A percentile compares a stretch with the other conserved stretches of the same genome.
phyloP scores from a whole-genome alignment of 2,329 filamentous ascomycete genomes.

The Fusarium pseudoanthophilum region DNA sequence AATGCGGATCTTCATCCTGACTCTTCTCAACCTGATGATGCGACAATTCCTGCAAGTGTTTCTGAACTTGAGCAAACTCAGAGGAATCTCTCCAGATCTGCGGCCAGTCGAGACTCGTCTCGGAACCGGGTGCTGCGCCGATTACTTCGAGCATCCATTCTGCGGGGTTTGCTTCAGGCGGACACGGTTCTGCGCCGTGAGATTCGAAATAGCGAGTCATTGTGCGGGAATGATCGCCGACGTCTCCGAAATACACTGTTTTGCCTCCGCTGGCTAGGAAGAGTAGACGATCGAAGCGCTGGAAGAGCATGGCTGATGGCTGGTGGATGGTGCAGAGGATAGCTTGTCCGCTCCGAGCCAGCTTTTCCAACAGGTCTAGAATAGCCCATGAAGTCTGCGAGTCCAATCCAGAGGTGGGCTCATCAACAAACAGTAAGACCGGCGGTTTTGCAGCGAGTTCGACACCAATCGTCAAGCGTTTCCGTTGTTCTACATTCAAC shows the following conservation, averaged over 20 bases:
- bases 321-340: conserved; percentile 65
- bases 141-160: conserved; percentile 71
- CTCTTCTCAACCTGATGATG: conserved; percentile 8
- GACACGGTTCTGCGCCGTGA: conserved; percentile 67
- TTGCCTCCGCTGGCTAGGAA: conserved; percentile 70
- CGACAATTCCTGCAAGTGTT: conserved; percentile 46
- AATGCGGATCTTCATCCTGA: conserved; percentile 8
- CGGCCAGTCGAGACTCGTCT: conserved; percentile 52
- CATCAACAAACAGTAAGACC: conserved; percentile 68
- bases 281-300: conserved; percentile 66
- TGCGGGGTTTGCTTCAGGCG: conserved; percentile 69
- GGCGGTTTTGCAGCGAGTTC: conserved; percentile 64
- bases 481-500: conserved; percentile 68
- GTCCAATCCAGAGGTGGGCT: conserved; percentile 69
- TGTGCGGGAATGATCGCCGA: conserved; percentile 64
- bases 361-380: conserved; percentile 66
- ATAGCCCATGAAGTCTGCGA: conserved; percentile 70
- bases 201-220: conserved; percentile 70
- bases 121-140: conserved; percentile 60
- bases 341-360: conserved; percentile 62
- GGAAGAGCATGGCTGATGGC: conserved; percentile 59
- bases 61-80: conserved; percentile 47
- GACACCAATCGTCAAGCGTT: conserved; percentile 67
- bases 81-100: conserved; percentile 51
- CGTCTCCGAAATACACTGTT: conserved; percentile 73